Percentiles rank a stretch among this genome's conserved stretches.
phyloP scores from a whole-genome alignment of 1,139 yeast genomes.

The Suhomyces wounanorum region DNA sequence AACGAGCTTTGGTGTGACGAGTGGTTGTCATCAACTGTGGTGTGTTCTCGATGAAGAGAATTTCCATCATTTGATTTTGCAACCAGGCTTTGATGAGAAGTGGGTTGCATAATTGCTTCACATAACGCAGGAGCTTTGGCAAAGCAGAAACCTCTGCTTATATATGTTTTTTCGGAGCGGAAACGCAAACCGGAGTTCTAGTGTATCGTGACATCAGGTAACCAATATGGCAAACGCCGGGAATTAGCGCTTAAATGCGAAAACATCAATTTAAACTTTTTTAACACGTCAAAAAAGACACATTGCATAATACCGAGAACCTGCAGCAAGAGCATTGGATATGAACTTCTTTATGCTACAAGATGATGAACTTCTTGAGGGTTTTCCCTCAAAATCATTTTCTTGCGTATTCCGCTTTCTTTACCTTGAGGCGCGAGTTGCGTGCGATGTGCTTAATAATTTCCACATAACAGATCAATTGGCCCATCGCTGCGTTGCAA shows the following conservation, averaged over 20 bases:
- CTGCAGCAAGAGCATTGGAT: neutral
- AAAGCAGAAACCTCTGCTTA: neutral
- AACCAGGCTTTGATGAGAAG: neutral
- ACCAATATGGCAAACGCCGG: neutral
- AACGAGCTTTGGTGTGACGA: neutral
- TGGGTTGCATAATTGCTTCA: neutral
- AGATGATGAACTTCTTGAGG: neutral
- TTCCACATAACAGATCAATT: neutral
- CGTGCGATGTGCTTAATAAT: neutral
- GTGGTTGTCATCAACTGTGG: neutral
- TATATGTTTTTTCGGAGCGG: constrained; percentile 2
- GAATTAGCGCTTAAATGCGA: neutral
- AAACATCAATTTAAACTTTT: neutral
- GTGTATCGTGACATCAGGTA: constrained; percentile 1
- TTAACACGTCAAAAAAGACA: constrained; percentile 1
- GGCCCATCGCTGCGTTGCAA: constrained; percentile 2
- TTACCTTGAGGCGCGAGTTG: neutral
- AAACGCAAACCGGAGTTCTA: constrained; percentile 1
- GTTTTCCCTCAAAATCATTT: neutral
- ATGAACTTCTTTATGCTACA: neutral
- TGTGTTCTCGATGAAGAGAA: neutral
- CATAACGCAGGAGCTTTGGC: constrained; percentile 4
- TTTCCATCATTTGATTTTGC: neutral
- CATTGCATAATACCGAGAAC: neutral
- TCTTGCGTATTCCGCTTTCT: neutral